These are phyloP conservation scores for Trametes cubensis DNA, from an alignment of 768 basidiomycete genomes.

Conservation along the genomic window DNA sequence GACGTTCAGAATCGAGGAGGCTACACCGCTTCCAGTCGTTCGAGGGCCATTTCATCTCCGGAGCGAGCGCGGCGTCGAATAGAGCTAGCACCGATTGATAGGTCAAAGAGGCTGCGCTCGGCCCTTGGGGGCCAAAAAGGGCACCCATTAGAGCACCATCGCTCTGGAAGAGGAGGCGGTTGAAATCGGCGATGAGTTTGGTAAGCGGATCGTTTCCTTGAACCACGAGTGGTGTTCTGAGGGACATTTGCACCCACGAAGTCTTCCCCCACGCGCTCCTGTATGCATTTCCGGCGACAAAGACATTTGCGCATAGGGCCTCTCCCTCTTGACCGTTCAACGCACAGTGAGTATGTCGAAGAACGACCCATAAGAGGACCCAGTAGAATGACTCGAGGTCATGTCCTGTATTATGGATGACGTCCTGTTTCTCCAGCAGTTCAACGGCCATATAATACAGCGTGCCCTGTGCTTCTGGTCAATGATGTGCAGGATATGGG, in stretches of 20 bases:
- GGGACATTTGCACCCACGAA: too few relatives aligned
- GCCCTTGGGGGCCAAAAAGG: too few relatives aligned
- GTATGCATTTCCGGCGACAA: too few relatives aligned
- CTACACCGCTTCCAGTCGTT: background rate
- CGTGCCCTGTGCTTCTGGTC: background rate
- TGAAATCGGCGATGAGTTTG: background rate
- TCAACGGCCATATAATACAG: conserved; percentile 10
- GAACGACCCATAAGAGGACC: conserved; percentile 13
- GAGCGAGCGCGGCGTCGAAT: background rate
- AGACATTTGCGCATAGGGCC: too few relatives aligned
- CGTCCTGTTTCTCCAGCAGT: background rate
- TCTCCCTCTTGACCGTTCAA: background rate
- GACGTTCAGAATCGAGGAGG: background rate
- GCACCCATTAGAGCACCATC: too few relatives aligned
- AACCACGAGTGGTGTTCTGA: background rate
- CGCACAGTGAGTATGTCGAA: conserved; percentile 5
- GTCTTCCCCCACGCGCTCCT: background rate
- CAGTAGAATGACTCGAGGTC: conserved; percentile 24
- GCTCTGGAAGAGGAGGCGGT: too few relatives aligned
- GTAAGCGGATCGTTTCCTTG: background rate
- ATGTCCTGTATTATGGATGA: background rate
- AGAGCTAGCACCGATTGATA: background rate
- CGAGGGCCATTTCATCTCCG: background rate
- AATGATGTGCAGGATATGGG: background rate
- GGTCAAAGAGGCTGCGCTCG: background rate